Conservation (phyloP, 306 rosid genomes). For the Prunus mira region DNA sequence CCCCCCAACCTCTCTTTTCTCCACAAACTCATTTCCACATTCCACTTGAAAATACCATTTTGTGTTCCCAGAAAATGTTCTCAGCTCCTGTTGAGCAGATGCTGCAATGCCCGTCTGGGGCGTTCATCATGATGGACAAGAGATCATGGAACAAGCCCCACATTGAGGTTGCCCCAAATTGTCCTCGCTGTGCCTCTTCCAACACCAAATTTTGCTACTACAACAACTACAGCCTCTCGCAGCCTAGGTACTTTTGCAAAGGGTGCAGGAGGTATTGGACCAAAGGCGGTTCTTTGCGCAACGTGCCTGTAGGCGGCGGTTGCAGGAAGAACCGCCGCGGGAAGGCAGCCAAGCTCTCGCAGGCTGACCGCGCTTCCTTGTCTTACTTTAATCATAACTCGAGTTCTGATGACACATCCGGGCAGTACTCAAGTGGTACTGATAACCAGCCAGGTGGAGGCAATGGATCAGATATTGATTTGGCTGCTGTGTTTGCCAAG, state of each 20-base stretch:
- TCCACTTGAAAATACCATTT: not conserved
- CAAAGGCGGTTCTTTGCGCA: slow-evolving; percentile 84
- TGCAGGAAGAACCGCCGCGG: slow-evolving; percentile 62
- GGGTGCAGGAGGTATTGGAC: slow-evolving; percentile 93
- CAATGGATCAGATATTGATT: slow-evolving; percentile 52
- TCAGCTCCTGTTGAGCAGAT: not conserved
- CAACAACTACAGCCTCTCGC: slow-evolving; percentile 96
- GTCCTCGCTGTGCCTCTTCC: slow-evolving; percentile 87
- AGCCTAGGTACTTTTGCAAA: slow-evolving; percentile 87
- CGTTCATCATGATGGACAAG: slow-evolving; percentile 13
- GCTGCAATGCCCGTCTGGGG: slow-evolving; percentile 4
- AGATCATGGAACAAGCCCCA: slow-evolving; percentile 51
- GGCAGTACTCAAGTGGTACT: not conserved
- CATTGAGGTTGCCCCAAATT: slow-evolving; percentile 64
- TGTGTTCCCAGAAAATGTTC: not conserved
- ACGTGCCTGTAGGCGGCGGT: slow-evolving; percentile 84
- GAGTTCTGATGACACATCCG: not conserved
- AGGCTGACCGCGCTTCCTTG: not conserved
- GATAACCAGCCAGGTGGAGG: not conserved
- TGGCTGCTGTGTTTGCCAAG: slow-evolving; percentile 71
- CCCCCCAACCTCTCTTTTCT: not conserved
- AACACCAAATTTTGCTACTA: slow-evolving; percentile 94
- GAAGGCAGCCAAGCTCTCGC: slow-evolving; percentile 14
- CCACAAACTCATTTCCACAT: not conserved
- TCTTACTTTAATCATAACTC: not conserved